Conservation (phyloP, 129 eudicot genomes). For the Lactuca saligna region DNA sequence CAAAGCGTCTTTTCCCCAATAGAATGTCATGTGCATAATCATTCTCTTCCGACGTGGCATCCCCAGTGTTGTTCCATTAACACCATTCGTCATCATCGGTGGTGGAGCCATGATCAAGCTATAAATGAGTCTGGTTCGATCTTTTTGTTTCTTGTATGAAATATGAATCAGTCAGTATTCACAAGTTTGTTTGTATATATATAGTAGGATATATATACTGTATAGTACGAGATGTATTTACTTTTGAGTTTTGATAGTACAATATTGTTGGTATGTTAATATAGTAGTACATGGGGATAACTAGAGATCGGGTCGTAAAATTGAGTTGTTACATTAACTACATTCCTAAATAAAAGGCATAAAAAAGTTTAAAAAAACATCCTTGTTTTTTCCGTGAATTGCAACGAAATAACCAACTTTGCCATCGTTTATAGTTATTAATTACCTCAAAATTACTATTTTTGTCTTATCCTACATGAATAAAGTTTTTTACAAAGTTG, state of each 20-base stretch:
- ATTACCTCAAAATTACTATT: too few species aligned
- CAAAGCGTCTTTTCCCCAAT: conserved; percentile 66
- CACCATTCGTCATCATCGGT: conserved; percentile 20
- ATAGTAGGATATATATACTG: neutral
- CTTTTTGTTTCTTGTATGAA: neutral
- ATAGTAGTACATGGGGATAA: conserved; percentile 23
- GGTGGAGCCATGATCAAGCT: conserved; percentile 20
- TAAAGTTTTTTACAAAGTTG: neutral
- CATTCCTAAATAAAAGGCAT: conserved; percentile 6
- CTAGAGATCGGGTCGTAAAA: conserved; percentile 22
- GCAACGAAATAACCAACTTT: too few species aligned
- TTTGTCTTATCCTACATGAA: neutral
- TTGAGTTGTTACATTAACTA: conserved; percentile 9
- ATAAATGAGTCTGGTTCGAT: neutral
- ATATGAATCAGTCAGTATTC: neutral
- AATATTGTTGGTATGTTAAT: conserved; percentile 3
- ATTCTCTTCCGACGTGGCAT: conserved; percentile 32
- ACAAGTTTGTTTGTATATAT: neutral
- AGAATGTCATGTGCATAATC: conserved; percentile 52
- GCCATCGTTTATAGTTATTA: too few species aligned
- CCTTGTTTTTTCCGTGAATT: conserved; percentile 2
- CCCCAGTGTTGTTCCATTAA: conserved; percentile 14
- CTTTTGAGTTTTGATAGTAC: conserved; percentile 31
- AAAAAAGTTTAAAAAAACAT: conserved; percentile 11
- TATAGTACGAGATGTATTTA: conserved; percentile 10